Conservation (phyloP, 331 rosid species). For the Prunus yedoensis region DNA sequence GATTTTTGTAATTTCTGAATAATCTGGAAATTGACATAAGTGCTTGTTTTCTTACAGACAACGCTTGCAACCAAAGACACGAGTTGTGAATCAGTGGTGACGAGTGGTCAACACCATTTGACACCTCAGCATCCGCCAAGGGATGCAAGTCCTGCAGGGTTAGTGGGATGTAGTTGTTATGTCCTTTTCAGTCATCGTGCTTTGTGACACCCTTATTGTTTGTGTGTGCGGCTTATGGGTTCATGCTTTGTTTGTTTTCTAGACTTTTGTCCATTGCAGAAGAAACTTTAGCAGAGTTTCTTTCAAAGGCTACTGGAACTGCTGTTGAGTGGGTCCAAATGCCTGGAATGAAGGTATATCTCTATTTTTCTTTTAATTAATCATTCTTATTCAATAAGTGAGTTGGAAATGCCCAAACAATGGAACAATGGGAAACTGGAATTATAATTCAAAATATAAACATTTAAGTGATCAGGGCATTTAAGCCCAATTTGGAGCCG, state of each 20-base stretch:
- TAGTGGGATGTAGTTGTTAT: conserved; percentile 61
- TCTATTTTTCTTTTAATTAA: background rate
- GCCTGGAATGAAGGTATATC: conserved; percentile 99
- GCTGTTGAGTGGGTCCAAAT: conserved; percentile 99
- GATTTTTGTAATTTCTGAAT: background rate
- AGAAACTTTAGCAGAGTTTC: conserved; percentile 99
- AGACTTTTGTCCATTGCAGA: conserved; percentile 99
- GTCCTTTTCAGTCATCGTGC: conserved; percentile 47
- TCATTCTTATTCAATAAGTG: conserved; percentile 1
- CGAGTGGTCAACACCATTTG: conserved; percentile 93
- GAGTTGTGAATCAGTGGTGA: conserved; percentile 95
- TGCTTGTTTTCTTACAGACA: conserved; percentile 46
- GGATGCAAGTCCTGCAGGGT: conserved; percentile 99
- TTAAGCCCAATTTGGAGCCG: too few species aligned
- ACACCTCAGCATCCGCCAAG: conserved; percentile 67
- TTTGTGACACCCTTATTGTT: conserved; percentile 29
- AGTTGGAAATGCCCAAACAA: background rate
- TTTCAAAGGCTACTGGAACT: conserved; percentile 99
- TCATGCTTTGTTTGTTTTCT: conserved; percentile 31
- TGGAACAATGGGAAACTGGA: too few species aligned
- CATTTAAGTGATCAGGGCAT: background rate
- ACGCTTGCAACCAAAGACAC: conserved; percentile 90
- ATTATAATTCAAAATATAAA: too few species aligned
- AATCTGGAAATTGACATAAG: conserved; percentile 16
- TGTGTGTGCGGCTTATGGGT: conserved; percentile 38